Evolutionary conservation across 371 early-diverging fungal genomes (phyloP), one percentile per base, ranked within the genome.

Genomic region (Mortierella sp.): DNA sequence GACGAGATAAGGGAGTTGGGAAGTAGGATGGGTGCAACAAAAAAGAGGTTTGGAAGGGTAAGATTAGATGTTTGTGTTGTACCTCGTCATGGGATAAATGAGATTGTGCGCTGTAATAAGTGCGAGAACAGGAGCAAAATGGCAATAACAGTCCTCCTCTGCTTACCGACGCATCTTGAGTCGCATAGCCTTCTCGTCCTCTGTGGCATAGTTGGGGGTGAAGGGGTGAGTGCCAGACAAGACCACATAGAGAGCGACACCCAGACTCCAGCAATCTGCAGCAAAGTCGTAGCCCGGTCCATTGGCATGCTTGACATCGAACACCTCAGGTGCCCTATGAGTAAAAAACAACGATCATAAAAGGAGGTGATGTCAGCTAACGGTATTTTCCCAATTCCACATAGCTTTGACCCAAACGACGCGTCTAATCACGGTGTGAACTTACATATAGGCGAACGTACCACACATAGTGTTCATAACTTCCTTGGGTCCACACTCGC

Each of bases 211-310:
- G 84, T 63, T 88, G 79, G 83, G 77, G 73, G 76, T 90, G 72
- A 81, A 82, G 0, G 83, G 82, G 50, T 88, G 83, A 0, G 76
- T 63, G 44, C 80, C 90, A n/a, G 93, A 90, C 19, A 92, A 84
- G 80, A 92, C 84, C 31, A 90, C 92, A 75, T 93, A 93, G 7
- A 90, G 80, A 74, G 91, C 84, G 24, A 93, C 89, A 42, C 93
- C 93, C 10, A 92, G 68, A 54, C 92, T 91, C 93, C 93, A 93
- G 80, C 92, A 91, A 76, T 93, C 93, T 19, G 92, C 93, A 1
- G 88, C 78, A 19, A 83, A 84, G 14, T 81, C 89, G 70, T 93
- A 93, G 0, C 94, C 92, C 11, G 76, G 45, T 24, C 78, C 75
- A 24, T 89, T 73, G 4, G 82, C 82, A 10, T 82, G 73, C 71